These are phyloP conservation scores for Isabelozyma pseudorhagii DNA, from an alignment of 805 yeast genomes.

Conservation along the genomic window DNA sequence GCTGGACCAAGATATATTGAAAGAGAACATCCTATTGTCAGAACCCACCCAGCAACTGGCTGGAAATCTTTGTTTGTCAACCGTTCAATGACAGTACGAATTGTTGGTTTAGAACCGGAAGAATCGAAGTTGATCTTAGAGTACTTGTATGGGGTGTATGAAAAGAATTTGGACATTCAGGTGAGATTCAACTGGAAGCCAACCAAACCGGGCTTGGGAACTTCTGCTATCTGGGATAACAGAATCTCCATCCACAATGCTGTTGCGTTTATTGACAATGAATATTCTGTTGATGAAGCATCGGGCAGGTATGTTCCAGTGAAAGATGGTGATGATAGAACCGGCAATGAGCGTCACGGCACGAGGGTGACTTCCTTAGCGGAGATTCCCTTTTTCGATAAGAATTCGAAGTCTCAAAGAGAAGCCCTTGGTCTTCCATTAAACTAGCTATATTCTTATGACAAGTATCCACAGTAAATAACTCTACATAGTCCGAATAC, in stretches of 20 bases:
- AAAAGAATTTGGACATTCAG: slow-evolving; percentile 48
- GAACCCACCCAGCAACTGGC: slow-evolving; percentile 33
- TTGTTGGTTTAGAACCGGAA: slow-evolving; percentile 26
- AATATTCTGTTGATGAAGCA: slow-evolving; percentile 33
- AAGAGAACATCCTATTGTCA: slow-evolving; percentile 27
- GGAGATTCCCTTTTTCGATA: slow-evolving; percentile 51
- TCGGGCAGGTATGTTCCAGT: slow-evolving; percentile 33
- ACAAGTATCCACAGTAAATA: too few species aligned
- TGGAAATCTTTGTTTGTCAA: slow-evolving; percentile 30
- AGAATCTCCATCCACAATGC: slow-evolving; percentile 48
- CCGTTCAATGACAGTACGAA: slow-evolving; percentile 26
- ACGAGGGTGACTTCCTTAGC: slow-evolving; percentile 50
- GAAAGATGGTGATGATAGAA: slow-evolving; percentile 30
- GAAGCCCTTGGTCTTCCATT: slow-evolving; percentile 42
- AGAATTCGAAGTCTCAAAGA: slow-evolving; percentile 50
- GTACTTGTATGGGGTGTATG: slow-evolving; percentile 39
- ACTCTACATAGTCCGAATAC: background rate
- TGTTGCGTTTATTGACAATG: slow-evolving; percentile 15
- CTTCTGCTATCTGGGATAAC: slow-evolving; percentile 55
- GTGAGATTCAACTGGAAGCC: slow-evolving; percentile 46
- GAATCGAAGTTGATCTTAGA: slow-evolving; percentile 37
- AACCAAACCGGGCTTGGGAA: slow-evolving; percentile 32
- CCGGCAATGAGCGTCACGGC: slow-evolving; percentile 38
- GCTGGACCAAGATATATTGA: slow-evolving; percentile 26
- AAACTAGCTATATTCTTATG: background rate